A percentile compares a stretch with the other conserved stretches of the same genome.
Conservation (phyloP, 1,139 yeast species). For the Suhomyces kunorum region DNA sequence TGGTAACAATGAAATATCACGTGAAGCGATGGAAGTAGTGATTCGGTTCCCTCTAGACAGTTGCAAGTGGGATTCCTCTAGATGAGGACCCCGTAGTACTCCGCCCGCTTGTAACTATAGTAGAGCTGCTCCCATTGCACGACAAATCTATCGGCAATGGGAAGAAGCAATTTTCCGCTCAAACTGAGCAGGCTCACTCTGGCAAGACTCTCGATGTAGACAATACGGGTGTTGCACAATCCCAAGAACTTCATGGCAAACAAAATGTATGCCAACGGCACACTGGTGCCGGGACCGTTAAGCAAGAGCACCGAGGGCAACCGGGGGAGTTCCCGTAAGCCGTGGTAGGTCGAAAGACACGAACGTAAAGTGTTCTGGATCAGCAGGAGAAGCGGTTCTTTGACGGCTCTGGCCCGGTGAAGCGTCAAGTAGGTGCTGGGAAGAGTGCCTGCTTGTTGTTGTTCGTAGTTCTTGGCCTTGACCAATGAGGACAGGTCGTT, state of each 20-base stretch:
- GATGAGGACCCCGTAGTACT: slow-evolving; percentile 76
- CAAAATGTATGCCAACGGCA: slow-evolving; percentile 68
- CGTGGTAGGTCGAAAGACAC: slow-evolving; percentile 29
- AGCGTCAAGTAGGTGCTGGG: slow-evolving; percentile 38
- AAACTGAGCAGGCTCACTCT: slow-evolving; percentile 75
- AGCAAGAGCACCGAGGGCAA: slow-evolving; percentile 59
- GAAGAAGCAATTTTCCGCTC: slow-evolving; percentile 70
- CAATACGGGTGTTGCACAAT: slow-evolving; percentile 53
- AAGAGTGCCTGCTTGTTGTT: slow-evolving; percentile 20
- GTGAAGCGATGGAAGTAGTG: too few relatives aligned
- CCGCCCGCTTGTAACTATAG: slow-evolving; percentile 58
- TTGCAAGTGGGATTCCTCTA: too few relatives aligned
- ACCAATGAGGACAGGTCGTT: slow-evolving; percentile 61
- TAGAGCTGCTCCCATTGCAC: slow-evolving; percentile 88
- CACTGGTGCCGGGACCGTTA: slow-evolving; percentile 95
- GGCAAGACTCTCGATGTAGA: slow-evolving; percentile 88
- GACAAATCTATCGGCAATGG: slow-evolving; percentile 71
- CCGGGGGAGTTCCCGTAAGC: slow-evolving; percentile 22
- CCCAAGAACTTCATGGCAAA: slow-evolving; percentile 58
- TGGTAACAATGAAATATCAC: too few relatives aligned
- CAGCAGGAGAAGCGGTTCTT: slow-evolving; percentile 59
- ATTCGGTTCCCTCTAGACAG: too few relatives aligned
- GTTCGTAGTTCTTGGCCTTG: slow-evolving; percentile 51
- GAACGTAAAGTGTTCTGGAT: slow-evolving; percentile 52
- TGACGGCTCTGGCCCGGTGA: slow-evolving; percentile 77